Percentiles rank a stretch among this genome's conserved stretches.
These are phyloP conservation scores for Podospora pseudoanserina DNA, from an alignment of 495 filamentous ascomycete species.

Conservation along the genomic window DNA sequence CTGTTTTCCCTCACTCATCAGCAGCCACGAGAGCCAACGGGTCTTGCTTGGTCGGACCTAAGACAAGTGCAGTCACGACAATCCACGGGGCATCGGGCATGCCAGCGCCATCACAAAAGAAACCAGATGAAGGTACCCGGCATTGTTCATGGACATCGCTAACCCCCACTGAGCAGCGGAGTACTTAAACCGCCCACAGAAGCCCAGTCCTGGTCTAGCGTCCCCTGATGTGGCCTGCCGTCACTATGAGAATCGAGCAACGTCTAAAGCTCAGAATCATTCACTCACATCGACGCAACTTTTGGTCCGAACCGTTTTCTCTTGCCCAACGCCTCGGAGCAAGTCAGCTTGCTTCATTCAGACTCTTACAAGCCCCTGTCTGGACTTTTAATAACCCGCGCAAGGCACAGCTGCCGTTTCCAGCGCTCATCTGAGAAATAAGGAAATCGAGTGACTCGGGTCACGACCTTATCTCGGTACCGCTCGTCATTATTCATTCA, in stretches of 20 bases:
- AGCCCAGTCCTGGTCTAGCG: constrained; percentile 7
- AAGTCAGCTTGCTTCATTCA: neutral
- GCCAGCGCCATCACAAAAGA: neutral
- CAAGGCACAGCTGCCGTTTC: neutral
- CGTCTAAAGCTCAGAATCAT: constrained; percentile 9
- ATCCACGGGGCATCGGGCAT: neutral
- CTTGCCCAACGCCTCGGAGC: neutral
- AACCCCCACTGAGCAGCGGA: constrained; percentile 17
- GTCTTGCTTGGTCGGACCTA: neutral
- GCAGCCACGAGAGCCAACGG: neutral
- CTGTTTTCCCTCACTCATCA: neutral
- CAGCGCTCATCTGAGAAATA: neutral
- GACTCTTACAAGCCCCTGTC: neutral
- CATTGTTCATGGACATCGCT: neutral
- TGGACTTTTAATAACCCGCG: neutral
- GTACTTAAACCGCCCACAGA: neutral
- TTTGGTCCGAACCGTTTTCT: neutral
- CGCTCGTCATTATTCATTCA: neutral
- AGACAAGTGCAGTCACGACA: neutral
- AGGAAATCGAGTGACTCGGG: neutral
- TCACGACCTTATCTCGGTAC: neutral
- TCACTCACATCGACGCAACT: constrained; percentile 3
- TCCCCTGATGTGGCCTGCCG: constrained; percentile 9
- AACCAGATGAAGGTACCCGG: neutral
- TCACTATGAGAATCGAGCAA: constrained; percentile 20